Evolutionary conservation across 305 asterid genomes (phyloP).

Genomic region (Fraxinus velutina): DNA sequence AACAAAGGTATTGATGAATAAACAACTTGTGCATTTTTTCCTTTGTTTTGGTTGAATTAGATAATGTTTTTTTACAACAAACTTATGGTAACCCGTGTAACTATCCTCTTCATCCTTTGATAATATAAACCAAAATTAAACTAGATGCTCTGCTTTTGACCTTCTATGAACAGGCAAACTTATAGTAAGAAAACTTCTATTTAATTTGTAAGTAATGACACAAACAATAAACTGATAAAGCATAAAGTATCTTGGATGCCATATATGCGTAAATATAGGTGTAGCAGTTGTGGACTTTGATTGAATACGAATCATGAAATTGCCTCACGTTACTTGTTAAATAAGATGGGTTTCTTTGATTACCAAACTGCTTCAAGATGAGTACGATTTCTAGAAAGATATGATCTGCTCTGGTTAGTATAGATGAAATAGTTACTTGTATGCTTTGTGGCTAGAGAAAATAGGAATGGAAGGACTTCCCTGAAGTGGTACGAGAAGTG

Average conservation of each 20-base stretch:
- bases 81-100: not conserved
- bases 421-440: not conserved
- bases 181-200: not conserved
- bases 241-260: not conserved
- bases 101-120: not conserved
- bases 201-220: not conserved
- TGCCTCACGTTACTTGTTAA: not conserved
- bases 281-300: not conserved
- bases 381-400: not conserved
- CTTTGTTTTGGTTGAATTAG: not conserved
- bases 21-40: not conserved
- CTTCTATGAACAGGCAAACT: not conserved
- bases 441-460: not conserved
- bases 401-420: not conserved
- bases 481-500: not conserved
- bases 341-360: not conserved
- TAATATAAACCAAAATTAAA: not conserved
- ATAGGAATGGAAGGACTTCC: not conserved
- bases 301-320: not conserved
- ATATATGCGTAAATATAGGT: not conserved
- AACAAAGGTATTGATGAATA: not conserved
- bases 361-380: not conserved
- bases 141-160: not conserved
- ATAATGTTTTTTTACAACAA: not conserved
- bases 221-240: not conserved